These are phyloP conservation scores for Solanum gracilifrons DNA, from an alignment of 257 asterid genomes.

Conservation along the genomic window DNA sequence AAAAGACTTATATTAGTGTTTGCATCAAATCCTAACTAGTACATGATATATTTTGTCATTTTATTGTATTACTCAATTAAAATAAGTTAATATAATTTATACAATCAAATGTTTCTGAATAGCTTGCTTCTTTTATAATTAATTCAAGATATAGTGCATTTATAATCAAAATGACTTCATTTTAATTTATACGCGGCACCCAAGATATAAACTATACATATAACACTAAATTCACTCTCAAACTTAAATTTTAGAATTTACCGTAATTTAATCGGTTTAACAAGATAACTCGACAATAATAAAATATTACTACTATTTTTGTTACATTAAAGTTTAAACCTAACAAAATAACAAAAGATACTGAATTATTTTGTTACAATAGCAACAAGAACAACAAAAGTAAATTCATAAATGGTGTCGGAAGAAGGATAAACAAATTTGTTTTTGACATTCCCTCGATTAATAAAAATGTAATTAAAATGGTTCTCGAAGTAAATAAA, in stretches of 20 bases:
- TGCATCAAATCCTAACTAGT: background rate
- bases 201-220: background rate
- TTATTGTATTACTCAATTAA: background rate
- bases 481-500: background rate
- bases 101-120: background rate
- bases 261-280: background rate
- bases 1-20: background rate
- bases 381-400: background rate
- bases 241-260: background rate
- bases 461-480: background rate
- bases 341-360: background rate
- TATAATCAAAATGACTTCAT: background rate
- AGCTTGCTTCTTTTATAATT: background rate
- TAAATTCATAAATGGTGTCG: background rate
- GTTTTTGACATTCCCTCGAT: accelerated
- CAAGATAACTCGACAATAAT: background rate
- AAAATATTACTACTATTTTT: background rate
- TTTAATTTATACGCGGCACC: background rate
- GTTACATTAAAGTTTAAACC: background rate
- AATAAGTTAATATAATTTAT: background rate
- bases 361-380: background rate
- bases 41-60: background rate
- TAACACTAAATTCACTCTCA: background rate
- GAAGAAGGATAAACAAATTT: background rate
- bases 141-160: background rate